phyloP scores from a whole-genome alignment of 192 early-diverging fungal species.

The Ambispora gerdemannii region DNA sequence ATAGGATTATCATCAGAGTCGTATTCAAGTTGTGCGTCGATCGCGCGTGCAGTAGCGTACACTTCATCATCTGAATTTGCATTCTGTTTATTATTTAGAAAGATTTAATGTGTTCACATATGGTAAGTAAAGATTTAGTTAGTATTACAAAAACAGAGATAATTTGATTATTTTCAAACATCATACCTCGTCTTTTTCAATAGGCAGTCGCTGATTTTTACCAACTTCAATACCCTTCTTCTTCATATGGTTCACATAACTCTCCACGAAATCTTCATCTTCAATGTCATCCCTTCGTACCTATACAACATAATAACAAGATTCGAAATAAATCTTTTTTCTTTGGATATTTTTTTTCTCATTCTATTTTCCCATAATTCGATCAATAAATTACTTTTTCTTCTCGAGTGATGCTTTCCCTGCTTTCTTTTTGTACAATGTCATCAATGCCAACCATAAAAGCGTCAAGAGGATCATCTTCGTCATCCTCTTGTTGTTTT shows the following conservation, averaged over 20 bases:
- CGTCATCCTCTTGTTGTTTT: conserved; percentile 41
- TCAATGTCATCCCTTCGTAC: conserved; percentile 62
- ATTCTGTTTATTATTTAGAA: conserved; percentile 38
- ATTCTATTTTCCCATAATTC: too few species aligned
- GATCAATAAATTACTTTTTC: conserved; percentile 37
- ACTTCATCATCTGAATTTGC: conserved; percentile 82
- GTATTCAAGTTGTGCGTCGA: conserved; percentile 50
- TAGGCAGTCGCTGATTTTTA: conserved; percentile 41
- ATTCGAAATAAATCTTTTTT: too few species aligned
- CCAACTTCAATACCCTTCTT: conserved; percentile 71
- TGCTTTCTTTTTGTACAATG: conserved; percentile 46
- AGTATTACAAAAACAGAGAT: conserved; percentile 20
- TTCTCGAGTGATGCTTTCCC: conserved; percentile 45
- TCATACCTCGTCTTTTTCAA: conserved; percentile 47
- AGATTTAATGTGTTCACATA: too few species aligned
- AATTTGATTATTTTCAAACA: conserved; percentile 11
- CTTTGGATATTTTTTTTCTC: too few species aligned
- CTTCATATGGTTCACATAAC: conserved; percentile 73
- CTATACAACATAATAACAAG: conserved; percentile 32
- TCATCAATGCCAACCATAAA: conserved; percentile 76
- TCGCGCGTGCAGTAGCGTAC: conserved; percentile 71
- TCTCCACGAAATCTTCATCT: conserved; percentile 75
- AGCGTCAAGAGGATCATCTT: conserved; percentile 76
- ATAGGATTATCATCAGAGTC: conserved; percentile 33
- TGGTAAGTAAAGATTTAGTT: too few species aligned